Percentiles rank a stretch among this genome's conserved stretches.
Conservation (phyloP, 2,329 filamentous ascomycete species). For the Cladophialophora chaetospira region DNA sequence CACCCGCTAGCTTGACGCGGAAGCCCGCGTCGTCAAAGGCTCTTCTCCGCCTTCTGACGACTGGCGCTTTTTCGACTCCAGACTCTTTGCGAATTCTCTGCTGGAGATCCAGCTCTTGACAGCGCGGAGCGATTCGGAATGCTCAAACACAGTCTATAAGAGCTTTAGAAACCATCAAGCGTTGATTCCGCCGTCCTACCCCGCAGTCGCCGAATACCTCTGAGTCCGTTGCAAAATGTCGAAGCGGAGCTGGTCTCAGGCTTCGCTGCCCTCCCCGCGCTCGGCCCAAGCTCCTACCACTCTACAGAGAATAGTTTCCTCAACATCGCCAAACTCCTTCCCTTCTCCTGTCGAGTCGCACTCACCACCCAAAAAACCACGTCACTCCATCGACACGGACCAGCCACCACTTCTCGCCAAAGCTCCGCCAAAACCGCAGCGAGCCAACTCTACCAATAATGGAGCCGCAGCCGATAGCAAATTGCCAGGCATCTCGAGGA, state of each 20-base stretch:
- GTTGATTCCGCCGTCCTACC: background rate
- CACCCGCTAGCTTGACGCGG: background rate
- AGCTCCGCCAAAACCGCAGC: slow-evolving; percentile 23
- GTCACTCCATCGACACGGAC: slow-evolving; percentile 29
- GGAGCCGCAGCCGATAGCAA: slow-evolving; percentile 22
- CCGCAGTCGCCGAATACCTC: background rate
- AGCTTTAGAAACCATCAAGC: background rate
- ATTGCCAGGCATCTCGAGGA: slow-evolving; percentile 42
- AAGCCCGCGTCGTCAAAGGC: background rate
- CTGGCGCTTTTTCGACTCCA: background rate
- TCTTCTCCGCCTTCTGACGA: background rate
- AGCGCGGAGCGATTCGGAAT: no score
- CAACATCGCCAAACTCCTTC: slow-evolving; percentile 26
- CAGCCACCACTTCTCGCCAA: slow-evolving; percentile 22
- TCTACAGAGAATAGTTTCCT: slow-evolving; percentile 18
- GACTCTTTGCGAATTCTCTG: background rate
- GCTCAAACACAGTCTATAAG: background rate
- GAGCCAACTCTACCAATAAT: slow-evolving; percentile 27
- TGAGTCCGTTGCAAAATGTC: slow-evolving; percentile 20
- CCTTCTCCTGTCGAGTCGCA: slow-evolving; percentile 22
- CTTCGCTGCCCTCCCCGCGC: slow-evolving; percentile 33
- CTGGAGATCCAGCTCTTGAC: no score
- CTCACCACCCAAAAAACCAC: slow-evolving; percentile 29
- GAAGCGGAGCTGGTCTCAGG: slow-evolving; percentile 35
- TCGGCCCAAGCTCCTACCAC: slow-evolving; percentile 11